These are phyloP conservation scores for Brassica balearica DNA, from an alignment of 441 rosid species.

Conservation along the genomic window DNA sequence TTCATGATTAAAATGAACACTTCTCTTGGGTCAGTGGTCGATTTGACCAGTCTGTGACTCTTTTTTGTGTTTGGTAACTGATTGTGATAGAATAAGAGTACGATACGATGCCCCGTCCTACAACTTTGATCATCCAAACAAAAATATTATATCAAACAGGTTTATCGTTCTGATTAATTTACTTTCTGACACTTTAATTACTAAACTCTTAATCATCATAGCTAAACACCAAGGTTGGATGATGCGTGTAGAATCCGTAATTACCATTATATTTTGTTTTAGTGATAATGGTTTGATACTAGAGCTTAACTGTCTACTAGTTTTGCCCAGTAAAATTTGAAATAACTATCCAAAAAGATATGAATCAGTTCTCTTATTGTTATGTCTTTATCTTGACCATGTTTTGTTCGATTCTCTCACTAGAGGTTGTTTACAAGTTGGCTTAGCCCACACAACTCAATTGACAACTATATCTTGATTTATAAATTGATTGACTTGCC, in stretches of 20 bases:
- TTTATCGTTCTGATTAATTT: not conserved
- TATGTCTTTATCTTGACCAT: not conserved
- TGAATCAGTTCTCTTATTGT: not conserved
- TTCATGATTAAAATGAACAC: conserved; percentile 19
- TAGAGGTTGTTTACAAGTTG: conserved; percentile 14
- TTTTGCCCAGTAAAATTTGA: not conserved
- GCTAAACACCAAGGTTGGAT: not conserved
- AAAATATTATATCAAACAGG: not conserved
- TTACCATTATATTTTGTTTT: not conserved
- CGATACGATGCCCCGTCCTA: conserved; percentile 1
- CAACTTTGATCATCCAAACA: not conserved
- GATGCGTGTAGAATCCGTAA: not conserved
- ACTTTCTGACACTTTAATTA: not conserved
- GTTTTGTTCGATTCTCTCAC: conserved; percentile 13
- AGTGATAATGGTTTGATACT: not conserved
- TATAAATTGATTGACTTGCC: not conserved
- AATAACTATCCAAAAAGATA: not conserved
- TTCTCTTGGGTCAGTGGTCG: conserved; percentile 11
- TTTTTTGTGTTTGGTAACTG: conserved; percentile 22
- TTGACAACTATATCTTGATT: not conserved
- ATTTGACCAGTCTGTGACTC: not conserved
- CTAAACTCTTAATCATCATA: not conserved
- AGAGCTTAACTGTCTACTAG: not conserved
- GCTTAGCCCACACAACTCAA: not conserved
- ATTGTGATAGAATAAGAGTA: conserved; percentile 12